Conservation (phyloP, 164 flowering plant genomes). For the Paratinospora sagittata region DNA sequence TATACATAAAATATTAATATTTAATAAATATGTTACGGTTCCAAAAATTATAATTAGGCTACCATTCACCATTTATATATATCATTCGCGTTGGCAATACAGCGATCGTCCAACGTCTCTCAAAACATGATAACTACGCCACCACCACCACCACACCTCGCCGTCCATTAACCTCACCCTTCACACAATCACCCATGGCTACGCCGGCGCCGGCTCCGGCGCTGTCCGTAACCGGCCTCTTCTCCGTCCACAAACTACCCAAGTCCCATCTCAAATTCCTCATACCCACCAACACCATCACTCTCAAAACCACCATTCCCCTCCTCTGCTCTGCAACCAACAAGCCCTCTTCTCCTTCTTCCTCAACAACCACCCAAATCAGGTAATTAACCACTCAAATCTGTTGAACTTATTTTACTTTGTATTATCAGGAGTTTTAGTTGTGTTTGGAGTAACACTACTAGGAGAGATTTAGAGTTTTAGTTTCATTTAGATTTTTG, state of each 20-base stretch:
- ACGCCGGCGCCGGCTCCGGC: not conserved
- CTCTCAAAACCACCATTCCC: slow-evolving; percentile 5
- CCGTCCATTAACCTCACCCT: no score
- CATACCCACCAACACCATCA: not conserved
- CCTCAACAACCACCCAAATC: slow-evolving; percentile 31
- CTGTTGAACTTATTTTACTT: not conserved
- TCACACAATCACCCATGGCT: not conserved
- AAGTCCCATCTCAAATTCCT: slow-evolving; percentile 10
- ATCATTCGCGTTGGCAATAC: no score
- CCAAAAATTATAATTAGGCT: no score
- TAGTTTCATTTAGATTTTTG: no score
- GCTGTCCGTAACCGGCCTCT: not conserved
- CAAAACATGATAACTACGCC: not conserved
- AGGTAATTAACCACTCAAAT: slow-evolving; percentile 20
- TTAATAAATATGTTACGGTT: no score
- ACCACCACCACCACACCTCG: not conserved
- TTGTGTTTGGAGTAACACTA: no score
- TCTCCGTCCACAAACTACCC: not conserved
- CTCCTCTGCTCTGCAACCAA: slow-evolving; percentile 47
- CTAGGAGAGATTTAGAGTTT: no score
- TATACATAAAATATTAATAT: no score
- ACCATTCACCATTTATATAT: no score
- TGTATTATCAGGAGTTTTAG: not conserved
- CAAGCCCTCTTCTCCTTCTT: slow-evolving; percentile 39
- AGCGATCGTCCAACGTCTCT: slow-evolving; percentile 5